Base-by-base conservation (phyloP, 2,329 filamentous ascomycete genomes). In the Diaporthe sp. region DNA sequence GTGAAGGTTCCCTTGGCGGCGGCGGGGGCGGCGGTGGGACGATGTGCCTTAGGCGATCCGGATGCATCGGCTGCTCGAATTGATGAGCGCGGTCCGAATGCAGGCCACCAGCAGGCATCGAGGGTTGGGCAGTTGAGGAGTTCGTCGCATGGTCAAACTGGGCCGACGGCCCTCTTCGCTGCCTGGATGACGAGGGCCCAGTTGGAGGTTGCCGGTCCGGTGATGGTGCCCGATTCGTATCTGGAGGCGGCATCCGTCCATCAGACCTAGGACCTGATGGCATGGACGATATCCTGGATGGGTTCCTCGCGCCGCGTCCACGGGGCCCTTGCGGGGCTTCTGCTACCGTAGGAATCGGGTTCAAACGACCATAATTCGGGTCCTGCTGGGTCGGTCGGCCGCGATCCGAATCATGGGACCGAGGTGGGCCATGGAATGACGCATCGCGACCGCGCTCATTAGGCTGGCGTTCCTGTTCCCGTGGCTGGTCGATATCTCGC, bases 301-400 rank as follows among this genome's bases (percentile, higher is more conserved):
- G 83, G 81, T 79, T 80, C 67, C 82, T 80, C 5, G 87, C 85
- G 58, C 82, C 80, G 60, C 82, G 82, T 77, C 83, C 86, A 75
- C 87, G 86, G 22, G 90, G 90, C 2, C 89, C 91, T n/a, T 88
- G 87, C 4, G 90, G 90, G 54, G 88, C 82, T 81, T 81, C 86
- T 38, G 79, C 78, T 42, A 85, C 81, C 33, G 85, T 84, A 66
- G 87, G 84, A 67, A 88, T 86, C 2, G 87, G 83, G 76, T 90
- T 92, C 64, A 93, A 84, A 2, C 91, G 89, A 38, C 91, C 91
- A 78, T 92, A 92, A 73, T 89, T 91, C 22, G 89, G 88, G 80
- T 93, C 91, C 77, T 91, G 88, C 75, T 89, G 87, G 72, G 84
- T 85, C 28, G 87, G 78, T 76, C 87, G 84, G 50, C 86, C 85